Evolutionary conservation across 2,329 filamentous ascomycete species (phyloP).

Genomic region (Neophaeococcomyces aloes): DNA sequence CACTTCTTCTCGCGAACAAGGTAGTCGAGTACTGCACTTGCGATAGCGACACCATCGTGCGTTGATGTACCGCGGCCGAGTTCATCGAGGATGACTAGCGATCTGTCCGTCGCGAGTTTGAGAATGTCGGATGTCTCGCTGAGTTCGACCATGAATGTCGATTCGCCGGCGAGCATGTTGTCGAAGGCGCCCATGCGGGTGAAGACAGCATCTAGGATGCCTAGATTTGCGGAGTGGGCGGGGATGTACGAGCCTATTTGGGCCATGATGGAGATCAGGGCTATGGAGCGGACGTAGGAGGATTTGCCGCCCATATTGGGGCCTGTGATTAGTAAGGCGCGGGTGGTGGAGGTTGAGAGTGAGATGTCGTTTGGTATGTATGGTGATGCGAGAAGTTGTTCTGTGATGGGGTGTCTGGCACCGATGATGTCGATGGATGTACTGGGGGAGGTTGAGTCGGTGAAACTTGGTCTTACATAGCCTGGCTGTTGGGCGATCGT

Average conservation of each 20-base stretch:
- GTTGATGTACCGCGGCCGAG: slow-evolving; percentile 87
- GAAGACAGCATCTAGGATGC: slow-evolving; percentile 81
- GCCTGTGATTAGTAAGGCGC: slow-evolving; percentile 81
- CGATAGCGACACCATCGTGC: slow-evolving; percentile 92
- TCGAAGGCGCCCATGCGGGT: slow-evolving; percentile 94
- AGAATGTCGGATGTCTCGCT: slow-evolving; percentile 86
- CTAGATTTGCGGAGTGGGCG: slow-evolving; percentile 60
- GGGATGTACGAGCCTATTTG: slow-evolving; percentile 94
- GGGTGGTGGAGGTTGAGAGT: slow-evolving; percentile 34
- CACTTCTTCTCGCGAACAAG: slow-evolving; percentile 64
- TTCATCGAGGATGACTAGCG: slow-evolving; percentile 86
- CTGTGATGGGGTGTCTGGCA: slow-evolving; percentile 90
- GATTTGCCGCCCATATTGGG: slow-evolving; percentile 99
- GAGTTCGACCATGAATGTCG: slow-evolving; percentile 96
- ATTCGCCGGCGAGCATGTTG: slow-evolving; percentile 89
- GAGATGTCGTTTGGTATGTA: slow-evolving; percentile 87
- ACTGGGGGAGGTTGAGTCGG: slow-evolving; percentile 35
- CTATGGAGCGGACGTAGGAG: slow-evolving; percentile 88
- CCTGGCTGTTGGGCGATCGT: slow-evolving; percentile 75
- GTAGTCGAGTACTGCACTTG: slow-evolving; percentile 78
- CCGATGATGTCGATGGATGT: slow-evolving; percentile 59
- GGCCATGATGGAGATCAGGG: slow-evolving; percentile 83
- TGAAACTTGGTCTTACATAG: slow-evolving; percentile 68
- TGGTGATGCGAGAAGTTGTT: slow-evolving; percentile 70
- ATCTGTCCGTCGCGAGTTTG: slow-evolving; percentile 73